Base-by-base conservation (phyloP, 1,139 yeast genomes). In the Nakaseomyces delphensis region DNA sequence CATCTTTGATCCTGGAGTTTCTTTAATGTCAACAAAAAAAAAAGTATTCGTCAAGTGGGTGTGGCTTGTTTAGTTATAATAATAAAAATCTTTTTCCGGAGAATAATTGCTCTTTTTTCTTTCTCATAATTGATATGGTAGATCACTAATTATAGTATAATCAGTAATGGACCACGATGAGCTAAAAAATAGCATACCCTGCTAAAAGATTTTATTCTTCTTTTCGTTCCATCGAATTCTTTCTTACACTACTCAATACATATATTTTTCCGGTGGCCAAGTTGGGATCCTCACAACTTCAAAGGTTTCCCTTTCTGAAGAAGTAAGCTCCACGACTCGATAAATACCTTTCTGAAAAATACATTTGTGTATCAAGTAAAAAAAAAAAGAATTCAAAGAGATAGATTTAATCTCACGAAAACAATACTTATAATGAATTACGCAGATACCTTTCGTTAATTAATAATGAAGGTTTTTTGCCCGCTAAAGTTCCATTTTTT, bases 1-100 rank as follows among this genome's bases (percentile, higher is more conserved):
- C 37, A 31, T 4, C 18, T 31, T 14, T 25, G 6, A 18, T 31
- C 35, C 35, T 16, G 35, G 18, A 13, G 18, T 31, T 31, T 16
- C 13, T 19, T 11, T 14, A 8, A 29, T 19, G 23, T 31, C 35
- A 31, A 31, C 35, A 31, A 31, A 31, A 29, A 29, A 29, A 29
- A 31, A 31, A 31, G 23, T 31, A 18, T 8, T 16, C 4, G 35
- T 31, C 16, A 31, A 31, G 35, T 11, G 23, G 35, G 35, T 31
- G 15, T 14, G 10, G 35, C 18, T 31, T 18, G 16, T 31, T 18
- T 31, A 31, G 13, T 16, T 16, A 14, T 28, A 10, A 16, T 28
- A 7, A 14, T 28, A 28, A 5, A 28, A 14, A n/a, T 28, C 31
- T 28, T 28, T 28, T 10, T 6, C 18, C 14, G 14, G 18, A 28